Base-by-base conservation (phyloP, 495 filamentous ascomycete genomes). In the Tuber indicum region DNA sequence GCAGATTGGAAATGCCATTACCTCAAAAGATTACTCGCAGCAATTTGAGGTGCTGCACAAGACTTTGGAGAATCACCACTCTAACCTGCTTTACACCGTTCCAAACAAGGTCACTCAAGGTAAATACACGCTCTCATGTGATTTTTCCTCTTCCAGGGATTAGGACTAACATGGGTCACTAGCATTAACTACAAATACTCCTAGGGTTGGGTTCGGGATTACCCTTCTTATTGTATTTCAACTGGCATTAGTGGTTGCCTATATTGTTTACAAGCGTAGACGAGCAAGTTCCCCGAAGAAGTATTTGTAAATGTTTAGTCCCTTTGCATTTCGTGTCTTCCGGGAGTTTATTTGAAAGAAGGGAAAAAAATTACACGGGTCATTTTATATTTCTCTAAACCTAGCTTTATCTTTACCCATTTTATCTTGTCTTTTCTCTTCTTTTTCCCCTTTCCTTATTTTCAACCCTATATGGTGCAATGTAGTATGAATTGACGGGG, bases 261-360 rank as follows among this genome's bases (percentile, higher is more conserved):
- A 94, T 84, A 82, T 94, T 36, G 82, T 91, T 70, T 97, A 98
- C 85, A 97, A 97, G 87, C 87, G 90, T 77, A 89, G 91, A 79
- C 91, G 92, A 85, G 86, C 88, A 19, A 89, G 88, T 77, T 88
- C 88, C 82, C 93, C 94, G 46, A 98, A 98, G 90, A 99, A 99
- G 84, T 99, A 94, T 85, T 85, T 99, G 79, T 99, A 87, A 84
- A 77, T 73, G 32, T 76, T 44, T 76, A 9, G 17, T 74, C 43
- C 73, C 46, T 72, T 71, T 52, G 23, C 5, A 45, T 39, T 39
- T 77, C 26, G 72, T 70, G 47, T 69, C n/a, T 49, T 39, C 52
- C 6, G 66, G 36, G 75, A 23, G 47, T 75, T 62, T 72, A 46
- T 72, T 49, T 14, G 32, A 36, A 36, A 36, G 14, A 36, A 66